Evolutionary conservation across 2,329 filamentous ascomycete species (phyloP).

Genomic region (Diplodia corticola): DNA sequence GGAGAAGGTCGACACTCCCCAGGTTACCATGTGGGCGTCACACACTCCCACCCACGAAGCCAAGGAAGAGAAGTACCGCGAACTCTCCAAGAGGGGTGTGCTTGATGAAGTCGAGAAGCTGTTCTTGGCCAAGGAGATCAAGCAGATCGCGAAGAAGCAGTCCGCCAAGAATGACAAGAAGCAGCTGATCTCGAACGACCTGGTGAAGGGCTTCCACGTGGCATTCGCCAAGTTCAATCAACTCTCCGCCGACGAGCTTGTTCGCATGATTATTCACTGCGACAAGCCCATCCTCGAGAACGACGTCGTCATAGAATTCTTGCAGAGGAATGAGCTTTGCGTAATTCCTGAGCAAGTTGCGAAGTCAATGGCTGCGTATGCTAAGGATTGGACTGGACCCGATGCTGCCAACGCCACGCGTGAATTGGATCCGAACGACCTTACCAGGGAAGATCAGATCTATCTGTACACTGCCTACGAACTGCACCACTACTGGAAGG

Average conservation of each 20-base stretch:
- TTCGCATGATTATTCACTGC: constrained; percentile 93
- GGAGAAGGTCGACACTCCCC: constrained; percentile 94
- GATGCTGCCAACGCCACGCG: constrained; percentile 74
- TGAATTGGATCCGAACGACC: constrained; percentile 82
- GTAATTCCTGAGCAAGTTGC: constrained; percentile 86
- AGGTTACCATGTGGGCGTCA: constrained; percentile 89
- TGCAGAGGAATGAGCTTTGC: constrained; percentile 89
- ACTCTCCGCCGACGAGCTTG: constrained; percentile 77
- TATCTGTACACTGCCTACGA: constrained; percentile 93
- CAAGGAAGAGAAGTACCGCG: constrained; percentile 93
- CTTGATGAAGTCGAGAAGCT: constrained; percentile 96
- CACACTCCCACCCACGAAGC: constrained; percentile 83
- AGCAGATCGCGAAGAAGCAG: constrained; percentile 70
- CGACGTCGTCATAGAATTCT: constrained; percentile 90
- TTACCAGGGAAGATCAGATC: constrained; percentile 93
- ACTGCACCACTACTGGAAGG: constrained; percentile 97
- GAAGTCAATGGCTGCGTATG: constrained; percentile 92
- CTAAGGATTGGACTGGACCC: constrained; percentile 92
- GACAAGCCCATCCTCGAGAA: constrained; percentile 88
- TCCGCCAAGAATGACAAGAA: constrained; percentile 93
- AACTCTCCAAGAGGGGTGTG: constrained; percentile 91
- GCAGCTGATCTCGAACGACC: constrained; percentile 87
- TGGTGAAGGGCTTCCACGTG: constrained; percentile 62
- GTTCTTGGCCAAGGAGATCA: constrained; percentile 96
- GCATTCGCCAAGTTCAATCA: constrained; percentile 92